A percentile compares a stretch with the other conserved stretches of the same genome.
Evolutionary conservation across 176 grass and related monocot genomes (phyloP).

Genomic region (Triticum dicoccoides): DNA sequence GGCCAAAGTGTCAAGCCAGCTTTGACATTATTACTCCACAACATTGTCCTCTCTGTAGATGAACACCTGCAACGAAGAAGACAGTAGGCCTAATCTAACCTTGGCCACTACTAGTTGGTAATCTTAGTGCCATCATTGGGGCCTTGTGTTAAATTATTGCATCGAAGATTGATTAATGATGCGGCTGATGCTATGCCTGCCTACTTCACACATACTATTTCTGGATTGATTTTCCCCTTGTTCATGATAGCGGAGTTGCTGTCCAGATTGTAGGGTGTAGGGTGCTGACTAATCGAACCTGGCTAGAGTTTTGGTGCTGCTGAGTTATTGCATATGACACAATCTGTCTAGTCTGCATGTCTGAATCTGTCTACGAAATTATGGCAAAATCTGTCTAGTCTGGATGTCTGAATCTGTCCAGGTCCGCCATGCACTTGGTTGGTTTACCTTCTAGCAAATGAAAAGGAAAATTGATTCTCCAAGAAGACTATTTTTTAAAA

Average conservation of each 20-base stretch:
- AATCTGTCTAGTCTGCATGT: constrained; percentile 32
- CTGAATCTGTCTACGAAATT: neutral
- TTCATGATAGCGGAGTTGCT: neutral
- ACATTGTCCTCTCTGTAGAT: neutral
- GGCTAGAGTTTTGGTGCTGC: constrained; percentile 1
- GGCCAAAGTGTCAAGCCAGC: neutral
- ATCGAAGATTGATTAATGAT: neutral
- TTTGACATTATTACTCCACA: neutral
- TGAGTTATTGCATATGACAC: constrained; percentile 3
- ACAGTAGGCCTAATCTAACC: constrained; percentile 23
- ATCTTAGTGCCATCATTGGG: constrained; percentile 18
- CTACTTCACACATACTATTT: neutral
- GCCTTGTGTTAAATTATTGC: constrained; percentile 2
- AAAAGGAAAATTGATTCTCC: too few relatives aligned
- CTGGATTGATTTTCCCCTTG: neutral
- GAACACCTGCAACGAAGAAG: neutral
- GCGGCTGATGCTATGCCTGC: too few relatives aligned
- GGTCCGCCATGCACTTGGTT: neutral
- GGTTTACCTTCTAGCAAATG: neutral
- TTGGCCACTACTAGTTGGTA: neutral
- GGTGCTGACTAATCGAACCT: neutral
- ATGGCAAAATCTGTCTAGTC: constrained; percentile 2
- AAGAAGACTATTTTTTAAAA: too few relatives aligned
- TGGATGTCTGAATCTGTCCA: neutral
- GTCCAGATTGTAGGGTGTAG: neutral